Conservation (phyloP, 2,329 filamentous ascomycete genomes). For the Furcasterigmium sp. region DNA sequence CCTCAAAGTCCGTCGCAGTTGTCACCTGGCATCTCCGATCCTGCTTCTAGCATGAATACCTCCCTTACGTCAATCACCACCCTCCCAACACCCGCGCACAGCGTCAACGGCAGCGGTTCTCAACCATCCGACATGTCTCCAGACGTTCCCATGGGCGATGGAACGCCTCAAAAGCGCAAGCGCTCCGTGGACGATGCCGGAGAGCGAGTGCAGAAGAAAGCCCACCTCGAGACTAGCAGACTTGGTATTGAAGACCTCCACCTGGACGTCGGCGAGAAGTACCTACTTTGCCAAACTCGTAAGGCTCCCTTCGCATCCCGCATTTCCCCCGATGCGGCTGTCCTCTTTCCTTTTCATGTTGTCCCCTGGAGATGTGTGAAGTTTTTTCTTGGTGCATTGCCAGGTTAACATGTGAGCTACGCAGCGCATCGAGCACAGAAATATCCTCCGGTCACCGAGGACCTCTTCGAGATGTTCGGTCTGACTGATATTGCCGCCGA, state of each 20-base stretch:
- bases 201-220: slow-evolving; percentile 55
- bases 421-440: slow-evolving; percentile 41
- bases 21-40: slow-evolving; percentile 50
- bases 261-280: slow-evolving; percentile 61
- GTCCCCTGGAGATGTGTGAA: slow-evolving; percentile 8
- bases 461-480: slow-evolving; percentile 55
- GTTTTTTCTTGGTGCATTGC: slow-evolving; percentile 12
- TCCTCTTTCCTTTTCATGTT: slow-evolving; percentile 8
- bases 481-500: slow-evolving; percentile 52
- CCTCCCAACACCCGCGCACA: slow-evolving; percentile 58
- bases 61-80: slow-evolving; percentile 48
- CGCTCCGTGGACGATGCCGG: slow-evolving; percentile 51
- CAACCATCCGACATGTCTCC: slow-evolving; percentile 36
- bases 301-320: slow-evolving; percentile 46
- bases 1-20: slow-evolving; percentile 62
- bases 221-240: slow-evolving; percentile 55
- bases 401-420: slow-evolving; percentile 38
- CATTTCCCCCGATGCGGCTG: slow-evolving; percentile 19
- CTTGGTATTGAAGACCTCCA: slow-evolving; percentile 60
- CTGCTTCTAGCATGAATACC: slow-evolving; percentile 42
- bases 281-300: slow-evolving; percentile 62
- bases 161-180: slow-evolving; percentile 58
- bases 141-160: slow-evolving; percentile 41
- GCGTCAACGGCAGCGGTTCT: slow-evolving; percentile 51
- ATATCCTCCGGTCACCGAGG: slow-evolving; percentile 44